Percentiles rank a stretch among this genome's conserved stretches.
Evolutionary conservation across 2,329 filamentous ascomycete genomes (phyloP).

Genomic region (Aspergillus chevalieri): DNA sequence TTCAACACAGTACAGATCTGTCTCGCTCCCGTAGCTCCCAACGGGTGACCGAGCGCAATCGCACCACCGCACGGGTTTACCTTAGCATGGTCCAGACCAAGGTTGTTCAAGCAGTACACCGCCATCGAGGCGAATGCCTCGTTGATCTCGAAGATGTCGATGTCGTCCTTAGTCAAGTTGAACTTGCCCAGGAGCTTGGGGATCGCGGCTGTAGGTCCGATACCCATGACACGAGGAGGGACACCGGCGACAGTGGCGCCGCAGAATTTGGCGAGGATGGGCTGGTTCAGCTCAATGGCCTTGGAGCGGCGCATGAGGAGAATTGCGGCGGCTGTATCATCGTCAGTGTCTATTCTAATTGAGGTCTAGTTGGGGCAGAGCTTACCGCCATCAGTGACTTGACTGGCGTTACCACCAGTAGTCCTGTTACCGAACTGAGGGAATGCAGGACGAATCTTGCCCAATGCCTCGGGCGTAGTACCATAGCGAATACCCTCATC

Average conservation of each 20-base stretch:
- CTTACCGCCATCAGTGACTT: constrained; percentile 83
- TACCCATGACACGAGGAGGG: constrained; percentile 93
- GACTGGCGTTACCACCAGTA: constrained; percentile 88
- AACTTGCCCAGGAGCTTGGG: constrained; percentile 78
- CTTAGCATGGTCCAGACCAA: constrained; percentile 56
- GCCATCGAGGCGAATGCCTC: constrained; percentile 98
- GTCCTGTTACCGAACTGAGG: constrained; percentile 79
- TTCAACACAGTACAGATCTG: constrained; percentile 89
- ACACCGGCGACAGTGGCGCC: constrained; percentile 86
- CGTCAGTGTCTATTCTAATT: constrained; percentile 2
- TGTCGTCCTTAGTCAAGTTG: constrained; percentile 70
- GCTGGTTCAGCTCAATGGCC: constrained; percentile 77
- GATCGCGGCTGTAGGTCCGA: constrained; percentile 56
- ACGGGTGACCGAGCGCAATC: constrained; percentile 84
- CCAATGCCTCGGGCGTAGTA: constrained; percentile 74
- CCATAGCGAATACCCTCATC: constrained; percentile 90
- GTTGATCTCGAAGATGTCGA: constrained; percentile 90
- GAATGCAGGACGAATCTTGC: constrained; percentile 86
- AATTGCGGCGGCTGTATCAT: constrained; percentile 64
- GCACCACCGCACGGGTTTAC: constrained; percentile 94
- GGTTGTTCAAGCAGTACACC: constrained; percentile 78
- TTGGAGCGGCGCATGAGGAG: constrained; percentile 92
- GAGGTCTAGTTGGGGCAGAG: constrained; percentile 6
- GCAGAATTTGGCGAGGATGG: constrained; percentile 90
- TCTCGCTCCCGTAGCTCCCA: constrained; percentile 81